phyloP scores from a whole-genome alignment of 176 grass and related monocot species.

The Miscanthus lutarioriparius region DNA sequence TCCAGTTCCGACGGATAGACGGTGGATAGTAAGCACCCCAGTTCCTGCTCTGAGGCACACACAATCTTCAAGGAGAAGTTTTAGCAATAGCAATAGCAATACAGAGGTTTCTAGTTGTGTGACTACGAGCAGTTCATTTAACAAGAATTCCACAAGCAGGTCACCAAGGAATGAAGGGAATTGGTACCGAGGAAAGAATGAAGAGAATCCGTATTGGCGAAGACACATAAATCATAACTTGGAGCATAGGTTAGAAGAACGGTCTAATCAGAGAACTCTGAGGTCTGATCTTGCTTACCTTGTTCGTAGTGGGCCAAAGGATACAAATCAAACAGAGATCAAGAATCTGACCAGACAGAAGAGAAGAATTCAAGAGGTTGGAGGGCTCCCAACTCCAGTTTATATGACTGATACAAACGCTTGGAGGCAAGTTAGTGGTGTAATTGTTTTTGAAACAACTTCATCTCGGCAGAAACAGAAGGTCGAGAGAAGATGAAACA shows the following conservation, averaged over 20 bases:
- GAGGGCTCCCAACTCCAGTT: neutral
- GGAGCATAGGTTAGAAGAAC: conserved; percentile 13
- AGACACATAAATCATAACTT: conserved; percentile 13
- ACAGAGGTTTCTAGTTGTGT: conserved; percentile 15
- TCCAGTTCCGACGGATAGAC: conserved; percentile 18
- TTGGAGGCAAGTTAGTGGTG: conserved; percentile 33
- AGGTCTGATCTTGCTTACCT: conserved; percentile 6
- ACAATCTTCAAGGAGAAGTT: conserved; percentile 30
- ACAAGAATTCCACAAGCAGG: neutral
- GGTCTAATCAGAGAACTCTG: conserved; percentile 14
- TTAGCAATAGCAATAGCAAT: conserved; percentile 24
- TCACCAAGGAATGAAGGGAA: conserved; percentile 22
- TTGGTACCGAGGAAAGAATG: neutral
- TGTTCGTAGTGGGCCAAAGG: neutral
- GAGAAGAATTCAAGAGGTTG: conserved; percentile 49
- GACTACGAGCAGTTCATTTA: neutral
- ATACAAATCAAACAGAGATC: conserved; percentile 26
- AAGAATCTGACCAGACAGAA: conserved; percentile 43
- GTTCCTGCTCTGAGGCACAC: conserved; percentile 33
- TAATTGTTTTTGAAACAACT: conserved; percentile 22
- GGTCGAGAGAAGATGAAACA: conserved; percentile 16
- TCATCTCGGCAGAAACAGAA: conserved; percentile 44
- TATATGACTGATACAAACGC: conserved; percentile 20
- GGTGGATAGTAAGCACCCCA: conserved; percentile 28
- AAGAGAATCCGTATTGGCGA: neutral